Conservation (phyloP, 2,329 filamentous ascomycete species). For the Albophoma yamanashiensis region DNA sequence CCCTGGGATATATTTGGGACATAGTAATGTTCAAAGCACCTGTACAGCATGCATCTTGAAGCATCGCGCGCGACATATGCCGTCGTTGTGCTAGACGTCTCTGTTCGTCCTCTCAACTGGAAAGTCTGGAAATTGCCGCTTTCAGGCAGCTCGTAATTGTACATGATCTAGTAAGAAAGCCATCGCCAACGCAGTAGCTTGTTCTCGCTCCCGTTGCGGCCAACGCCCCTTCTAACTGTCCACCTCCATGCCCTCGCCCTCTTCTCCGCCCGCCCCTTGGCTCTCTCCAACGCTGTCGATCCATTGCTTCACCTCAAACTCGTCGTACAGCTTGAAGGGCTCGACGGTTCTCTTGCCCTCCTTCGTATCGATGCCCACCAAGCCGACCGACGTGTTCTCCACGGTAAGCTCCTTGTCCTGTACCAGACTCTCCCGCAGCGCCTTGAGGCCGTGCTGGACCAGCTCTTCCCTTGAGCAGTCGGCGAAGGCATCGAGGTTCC, state of each 20-base stretch:
- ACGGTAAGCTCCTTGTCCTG: slow-evolving; percentile 97
- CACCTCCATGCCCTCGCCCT: slow-evolving; percentile 21
- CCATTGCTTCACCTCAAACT: slow-evolving; percentile 75
- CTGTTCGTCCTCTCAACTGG: neutral
- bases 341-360: slow-evolving; percentile 51
- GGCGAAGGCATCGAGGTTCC: slow-evolving; percentile 76
- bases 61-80: neutral
- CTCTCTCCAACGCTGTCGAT: slow-evolving; percentile 61
- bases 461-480: slow-evolving; percentile 71
- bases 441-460: slow-evolving; percentile 79
- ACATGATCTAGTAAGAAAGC: slow-evolving; percentile 20
- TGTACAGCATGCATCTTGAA: neutral
- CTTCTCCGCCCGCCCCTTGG: slow-evolving; percentile 29
- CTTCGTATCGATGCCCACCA: slow-evolving; percentile 54
- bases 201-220: neutral
- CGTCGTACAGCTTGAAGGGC: slow-evolving; percentile 84
- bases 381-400: slow-evolving; percentile 88
- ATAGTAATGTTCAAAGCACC: too few relatives aligned
- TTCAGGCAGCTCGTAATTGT: slow-evolving; percentile 19
- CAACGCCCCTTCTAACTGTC: slow-evolving; percentile 18
- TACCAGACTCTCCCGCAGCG: slow-evolving; percentile 87
- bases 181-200: neutral
- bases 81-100: neutral
- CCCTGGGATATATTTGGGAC: too few relatives aligned
- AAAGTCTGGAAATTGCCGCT: neutral